Evolutionary conservation across 139 green algal genomes (phyloP), one percentile per base, ranked within the genome.

Genomic region (Auxenochlorella protothecoides): DNA sequence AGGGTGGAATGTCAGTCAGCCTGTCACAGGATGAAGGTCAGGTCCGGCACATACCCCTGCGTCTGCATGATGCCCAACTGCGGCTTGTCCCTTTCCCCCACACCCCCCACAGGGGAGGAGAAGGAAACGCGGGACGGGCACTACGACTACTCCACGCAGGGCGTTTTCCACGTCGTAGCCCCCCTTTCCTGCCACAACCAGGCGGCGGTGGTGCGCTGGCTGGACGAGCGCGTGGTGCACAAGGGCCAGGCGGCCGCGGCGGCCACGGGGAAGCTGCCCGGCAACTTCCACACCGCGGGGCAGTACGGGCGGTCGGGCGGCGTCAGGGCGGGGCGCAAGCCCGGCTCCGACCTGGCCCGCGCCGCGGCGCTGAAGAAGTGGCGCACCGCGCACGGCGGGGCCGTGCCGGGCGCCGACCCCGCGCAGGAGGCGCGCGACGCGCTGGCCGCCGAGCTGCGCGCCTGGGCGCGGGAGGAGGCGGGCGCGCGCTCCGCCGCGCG

Each of bases 51-150:
- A 44, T 44, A 44, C 27, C 27, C 27, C 27, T 44, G 27, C 27
- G 27, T 44, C 27, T 44, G 27, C 27, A 44, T 44, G 27, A 44
- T 44, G 27, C 27, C 27, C 27, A 44, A 44, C 27, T 2, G 27
- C 27, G 15, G n/a, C 15, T 52, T 66, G 63, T 52, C 14, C 51
- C 8, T 3, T 14, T 11, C 7, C 44, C 68, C 56, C 11, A 15
- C 12, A 3, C 15, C n/a, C 44, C 53, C 16, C 59, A 60, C 59
- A 60, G 73, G 78, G 3, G 75, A 83, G 72, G 83, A 88, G 68
- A 78, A 82, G 57, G 80, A 86, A 8, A 82, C 78, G 53, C 64
- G 78, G 11, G 83, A 88, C 53, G 83, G 83, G 14, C 83, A 88
- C 72, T 88, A 88, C 75, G 63, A 66, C 61, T 88, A 86, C 66